These are phyloP conservation scores for Silene conica DNA, from an alignment of 148 eudicot species.

Conservation along the genomic window DNA sequence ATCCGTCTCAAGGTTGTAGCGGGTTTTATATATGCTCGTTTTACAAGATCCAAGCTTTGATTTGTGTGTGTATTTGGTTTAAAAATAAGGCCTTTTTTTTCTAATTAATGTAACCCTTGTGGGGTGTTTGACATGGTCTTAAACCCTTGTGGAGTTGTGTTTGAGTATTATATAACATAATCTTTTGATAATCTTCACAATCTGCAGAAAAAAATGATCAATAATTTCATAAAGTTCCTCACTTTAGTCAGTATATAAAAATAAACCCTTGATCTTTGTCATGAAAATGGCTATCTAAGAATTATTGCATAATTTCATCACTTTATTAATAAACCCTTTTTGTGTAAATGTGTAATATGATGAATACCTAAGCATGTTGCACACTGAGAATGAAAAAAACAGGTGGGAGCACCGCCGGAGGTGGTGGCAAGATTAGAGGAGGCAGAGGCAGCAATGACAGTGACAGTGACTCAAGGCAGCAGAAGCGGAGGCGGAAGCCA, in stretches of 20 bases:
- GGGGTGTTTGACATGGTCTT: neutral
- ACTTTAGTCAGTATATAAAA: neutral
- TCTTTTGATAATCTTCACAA: too few relatives aligned
- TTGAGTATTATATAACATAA: neutral
- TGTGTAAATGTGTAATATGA: neutral
- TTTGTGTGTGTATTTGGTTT: too few relatives aligned
- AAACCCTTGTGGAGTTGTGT: neutral
- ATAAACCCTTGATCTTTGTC: neutral
- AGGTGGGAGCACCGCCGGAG: constrained; percentile 98
- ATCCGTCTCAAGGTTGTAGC: too few relatives aligned
- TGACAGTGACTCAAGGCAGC: constrained; percentile 23
- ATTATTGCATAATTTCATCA: too few relatives aligned
- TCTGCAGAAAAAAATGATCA: too few relatives aligned
- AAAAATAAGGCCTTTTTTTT: too few relatives aligned
- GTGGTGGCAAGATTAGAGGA: constrained; percentile 89
- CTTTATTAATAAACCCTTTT: too few relatives aligned
- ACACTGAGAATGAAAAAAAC: neutral
- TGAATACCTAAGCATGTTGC: neutral
- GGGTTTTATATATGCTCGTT: too few relatives aligned
- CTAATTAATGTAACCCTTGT: too few relatives aligned
- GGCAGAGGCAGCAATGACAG: constrained; percentile 43
- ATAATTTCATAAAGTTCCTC: too few relatives aligned
- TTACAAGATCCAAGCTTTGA: too few relatives aligned
- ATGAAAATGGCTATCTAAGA: too few relatives aligned
- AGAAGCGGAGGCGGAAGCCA: constrained; percentile 9